Evolutionary conservation across 805 yeast genomes (phyloP).

Genomic region (Wickerhamiella azyma): DNA sequence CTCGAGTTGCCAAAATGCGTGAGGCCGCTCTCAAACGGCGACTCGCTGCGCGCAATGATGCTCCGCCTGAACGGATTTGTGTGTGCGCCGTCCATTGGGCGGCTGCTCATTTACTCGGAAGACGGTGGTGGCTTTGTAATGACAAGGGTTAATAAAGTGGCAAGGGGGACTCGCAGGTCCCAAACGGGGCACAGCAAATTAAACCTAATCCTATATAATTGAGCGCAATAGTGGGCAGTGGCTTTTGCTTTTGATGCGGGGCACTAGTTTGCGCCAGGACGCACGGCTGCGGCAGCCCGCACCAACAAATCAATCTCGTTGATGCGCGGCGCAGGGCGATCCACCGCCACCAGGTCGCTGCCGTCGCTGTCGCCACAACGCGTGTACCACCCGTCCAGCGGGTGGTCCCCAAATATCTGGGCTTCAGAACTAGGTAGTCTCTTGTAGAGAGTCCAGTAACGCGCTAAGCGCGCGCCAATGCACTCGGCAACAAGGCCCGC

Average conservation of each 20-base stretch:
- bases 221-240: background rate
- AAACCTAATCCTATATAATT: background rate
- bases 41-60: constrained; percentile 19
- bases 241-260: background rate
- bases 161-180: too few relatives aligned
- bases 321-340: background rate
- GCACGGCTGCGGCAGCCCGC: background rate
- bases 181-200: background rate
- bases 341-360: background rate
- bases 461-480: background rate
- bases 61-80: constrained; percentile 20
- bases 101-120: constrained; percentile 4
- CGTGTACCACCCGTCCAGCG: background rate
- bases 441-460: background rate
- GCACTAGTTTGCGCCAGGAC: too few relatives aligned
- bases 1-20: constrained; percentile 5
- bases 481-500: background rate
- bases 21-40: constrained; percentile 18
- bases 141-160: background rate
- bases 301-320: background rate
- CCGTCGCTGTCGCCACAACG: background rate
- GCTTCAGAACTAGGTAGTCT: background rate
- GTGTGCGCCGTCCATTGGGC: constrained; percentile 6
- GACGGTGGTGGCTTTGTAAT: background rate
- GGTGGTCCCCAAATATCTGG: background rate